Evolutionary conservation across 257 asterid species (phyloP).

Genomic region (Misopates orontium): DNA sequence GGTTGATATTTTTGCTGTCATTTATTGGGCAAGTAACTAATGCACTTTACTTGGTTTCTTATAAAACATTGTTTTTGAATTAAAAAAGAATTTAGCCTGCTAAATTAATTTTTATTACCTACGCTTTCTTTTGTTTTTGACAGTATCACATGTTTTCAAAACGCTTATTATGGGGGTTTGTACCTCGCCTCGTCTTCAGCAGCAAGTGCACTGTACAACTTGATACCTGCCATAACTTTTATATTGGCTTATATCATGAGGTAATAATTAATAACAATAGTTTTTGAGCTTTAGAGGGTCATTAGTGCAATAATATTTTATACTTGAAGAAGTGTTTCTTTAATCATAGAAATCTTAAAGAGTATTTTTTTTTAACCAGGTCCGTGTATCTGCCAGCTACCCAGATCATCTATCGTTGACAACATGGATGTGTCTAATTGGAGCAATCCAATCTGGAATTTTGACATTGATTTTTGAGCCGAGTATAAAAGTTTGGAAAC

Average conservation of each 20-base stretch:
- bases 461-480: conserved; percentile 30
- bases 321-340: too few species aligned
- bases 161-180: conserved; percentile 37
- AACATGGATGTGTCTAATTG: conserved; percentile 46
- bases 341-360: too few species aligned
- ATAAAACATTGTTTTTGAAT: too few species aligned
- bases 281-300: too few species aligned
- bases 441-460: conserved; percentile 37
- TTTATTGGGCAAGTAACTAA: conserved; percentile 12
- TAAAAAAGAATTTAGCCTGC: too few species aligned
- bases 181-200: conserved; percentile 41
- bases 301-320: too few species aligned
- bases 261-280: conserved; percentile 25
- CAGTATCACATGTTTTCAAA: conserved; percentile 43
- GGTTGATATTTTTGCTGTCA: conserved; percentile 17
- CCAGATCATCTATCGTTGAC: conserved; percentile 43
- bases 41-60: too few species aligned
- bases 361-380: too few species aligned
- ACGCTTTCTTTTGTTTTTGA: conserved; percentile 33
- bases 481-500: conserved; percentile 28
- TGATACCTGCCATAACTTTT: conserved; percentile 48
- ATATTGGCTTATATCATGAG: conserved; percentile 38
- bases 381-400: conserved; percentile 25
- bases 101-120: too few species aligned
- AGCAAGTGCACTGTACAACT: conserved; percentile 42